Evolutionary conservation across 2,329 filamentous ascomycete species (phyloP).

Genomic region (Claviceps sp.): DNA sequence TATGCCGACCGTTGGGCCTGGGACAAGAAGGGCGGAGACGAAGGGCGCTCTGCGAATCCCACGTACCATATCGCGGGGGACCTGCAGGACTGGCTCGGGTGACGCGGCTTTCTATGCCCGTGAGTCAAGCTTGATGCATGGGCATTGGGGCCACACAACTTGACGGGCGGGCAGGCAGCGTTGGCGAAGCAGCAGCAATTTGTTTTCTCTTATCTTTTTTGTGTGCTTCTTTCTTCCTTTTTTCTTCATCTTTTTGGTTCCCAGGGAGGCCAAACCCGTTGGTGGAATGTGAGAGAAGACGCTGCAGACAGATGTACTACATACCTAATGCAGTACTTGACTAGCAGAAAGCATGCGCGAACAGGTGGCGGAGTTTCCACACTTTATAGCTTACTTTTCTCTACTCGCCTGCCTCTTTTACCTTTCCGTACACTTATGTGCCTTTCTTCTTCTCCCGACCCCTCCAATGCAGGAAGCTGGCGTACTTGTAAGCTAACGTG

Average conservation of each 20-base stretch:
- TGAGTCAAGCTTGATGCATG: neutral
- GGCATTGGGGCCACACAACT: too few relatives aligned
- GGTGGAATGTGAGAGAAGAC: neutral
- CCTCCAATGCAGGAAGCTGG: too few relatives aligned
- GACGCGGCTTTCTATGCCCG: constrained; percentile 4
- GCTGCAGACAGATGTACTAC: neutral
- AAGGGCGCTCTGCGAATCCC: constrained; percentile 28
- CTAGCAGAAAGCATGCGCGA: too few relatives aligned
- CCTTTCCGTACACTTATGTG: too few relatives aligned
- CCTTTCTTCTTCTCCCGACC: too few relatives aligned
- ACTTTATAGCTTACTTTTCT: too few relatives aligned
- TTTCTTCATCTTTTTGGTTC: neutral
- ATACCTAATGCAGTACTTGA: neutral
- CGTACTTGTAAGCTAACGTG: too few relatives aligned
- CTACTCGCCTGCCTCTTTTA: too few relatives aligned
- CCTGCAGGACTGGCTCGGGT: constrained; percentile 24
- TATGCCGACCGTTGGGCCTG: constrained; percentile 31
- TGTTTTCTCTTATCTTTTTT: neutral
- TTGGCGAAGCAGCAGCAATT: neutral
- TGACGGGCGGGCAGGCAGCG: neutral
- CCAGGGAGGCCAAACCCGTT: neutral
- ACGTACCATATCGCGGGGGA: constrained; percentile 28
- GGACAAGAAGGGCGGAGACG: constrained; percentile 25
- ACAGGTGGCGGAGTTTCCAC: too few relatives aligned
- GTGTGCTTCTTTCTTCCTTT: neutral